Evolutionary conservation across 768 basidiomycete species (phyloP).

Genomic region (Lactifluus volemus): DNA sequence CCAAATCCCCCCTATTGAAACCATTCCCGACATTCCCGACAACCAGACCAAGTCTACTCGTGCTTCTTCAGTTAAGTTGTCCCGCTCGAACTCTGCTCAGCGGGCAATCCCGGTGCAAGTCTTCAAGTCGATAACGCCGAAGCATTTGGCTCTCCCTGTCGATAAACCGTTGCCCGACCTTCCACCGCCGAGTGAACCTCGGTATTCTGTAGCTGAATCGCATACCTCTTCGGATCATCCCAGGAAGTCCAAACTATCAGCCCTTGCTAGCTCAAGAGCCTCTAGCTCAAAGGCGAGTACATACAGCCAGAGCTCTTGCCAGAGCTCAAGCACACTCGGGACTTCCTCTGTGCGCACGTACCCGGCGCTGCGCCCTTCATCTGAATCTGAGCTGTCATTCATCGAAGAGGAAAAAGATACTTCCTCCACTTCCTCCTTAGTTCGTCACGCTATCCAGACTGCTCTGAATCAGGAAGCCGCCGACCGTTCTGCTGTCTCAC

Average conservation of each 20-base stretch:
- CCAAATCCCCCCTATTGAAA: conserved; percentile 33
- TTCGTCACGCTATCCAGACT: conserved; percentile 57
- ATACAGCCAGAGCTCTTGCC: conserved; percentile 41
- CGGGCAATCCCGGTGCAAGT: conserved; percentile 17
- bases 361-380: conserved; percentile 58
- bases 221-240: conserved; percentile 10
- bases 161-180: conserved; percentile 19
- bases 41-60: conserved; percentile 36
- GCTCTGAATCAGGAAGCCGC: conserved; percentile 54
- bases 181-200: conserved; percentile 27
- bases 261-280: conserved; percentile 51
- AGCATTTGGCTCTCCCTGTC: neutral
- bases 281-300: conserved; percentile 29
- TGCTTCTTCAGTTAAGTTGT: neutral
- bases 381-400: conserved; percentile 38
- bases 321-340: conserved; percentile 30
- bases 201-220: conserved; percentile 12
- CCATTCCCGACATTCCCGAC: conserved; percentile 50
- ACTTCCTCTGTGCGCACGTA: conserved; percentile 65
- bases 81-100: neutral
- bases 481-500: conserved; percentile 27
- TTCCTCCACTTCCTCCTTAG: conserved; percentile 50
- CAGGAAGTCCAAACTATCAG: conserved; percentile 56
- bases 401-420: conserved; percentile 1
- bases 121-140: conserved; percentile 4